Evolutionary conservation across 179 eudicot genomes (phyloP), one percentile per base, ranked within the genome.

Genomic region (Beta corolliflora): DNA sequence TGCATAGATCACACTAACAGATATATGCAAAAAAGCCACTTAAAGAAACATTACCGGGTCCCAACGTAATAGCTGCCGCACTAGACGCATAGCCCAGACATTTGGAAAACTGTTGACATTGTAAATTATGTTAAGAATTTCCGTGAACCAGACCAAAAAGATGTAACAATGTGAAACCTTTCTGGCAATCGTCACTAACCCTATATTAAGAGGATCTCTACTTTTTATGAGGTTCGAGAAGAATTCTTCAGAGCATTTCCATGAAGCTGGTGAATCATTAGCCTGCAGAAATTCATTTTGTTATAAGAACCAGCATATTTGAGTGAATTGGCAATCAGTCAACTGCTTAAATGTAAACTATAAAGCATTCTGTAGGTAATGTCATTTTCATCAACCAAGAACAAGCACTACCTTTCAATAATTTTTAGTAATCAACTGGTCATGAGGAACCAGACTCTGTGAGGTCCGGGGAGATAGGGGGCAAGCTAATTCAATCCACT

Each of bases 201-300:
- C 99, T 19, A 93, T 87, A 75, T 88, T 88, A 46, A 94, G 97
- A 84, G 95, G 97, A 88, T 96, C 99, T 91, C 96, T 87, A 77
- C 82, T 88, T 89, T 88, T 92, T 80, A 96, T 92, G 79, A 89
- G 93, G 78, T 88, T 89, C 74, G 96, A 91, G 85, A 96, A 92
- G 84, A 90, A 92, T 78, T 96, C 98, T 84, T 96, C 99, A 63
- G 99, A 96, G 87, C 99, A 96, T 89, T 91, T 96, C 99, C 99
- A 96, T 60, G 98, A 91, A 85, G 93, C 99, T 76, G 94, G 98
- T 18, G 93, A 91, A 79, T 72, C 84, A 68, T 89, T 84, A 83
- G 70, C 88, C 99, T 96, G 88, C 77, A 79, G 16, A 76, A 0
- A 54, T 5, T 59, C 23, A 77, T 36, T 36, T 60, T 45, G 50